Conservation (phyloP, 2,329 filamentous ascomycete species). For the Rutstroemia sp. region DNA sequence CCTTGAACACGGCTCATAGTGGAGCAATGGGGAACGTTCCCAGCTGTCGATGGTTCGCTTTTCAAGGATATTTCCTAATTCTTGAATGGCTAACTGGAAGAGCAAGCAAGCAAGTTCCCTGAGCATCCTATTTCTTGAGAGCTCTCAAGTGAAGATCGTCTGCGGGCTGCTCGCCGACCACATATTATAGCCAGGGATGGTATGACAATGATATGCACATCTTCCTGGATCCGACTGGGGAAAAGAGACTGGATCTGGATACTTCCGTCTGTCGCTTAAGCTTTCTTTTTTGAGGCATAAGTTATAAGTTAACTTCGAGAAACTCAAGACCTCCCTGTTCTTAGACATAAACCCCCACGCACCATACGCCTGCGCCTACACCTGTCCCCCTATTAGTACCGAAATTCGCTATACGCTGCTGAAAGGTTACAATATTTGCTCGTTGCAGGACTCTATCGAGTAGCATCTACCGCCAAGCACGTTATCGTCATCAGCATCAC, state of each 20-base stretch:
- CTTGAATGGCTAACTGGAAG: background rate
- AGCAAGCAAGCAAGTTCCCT: no score
- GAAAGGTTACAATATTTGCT: background rate
- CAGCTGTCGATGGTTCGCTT: background rate
- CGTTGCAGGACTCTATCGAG: no score
- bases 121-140: background rate
- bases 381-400: background rate
- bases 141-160: background rate
- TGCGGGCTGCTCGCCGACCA: constrained; percentile 4
- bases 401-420: background rate
- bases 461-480: no score
- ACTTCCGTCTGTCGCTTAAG: background rate
- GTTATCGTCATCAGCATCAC: no score
- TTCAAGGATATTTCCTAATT: background rate
- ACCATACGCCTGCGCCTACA: background rate
- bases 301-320: background rate
- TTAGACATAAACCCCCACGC: background rate
- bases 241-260: background rate
- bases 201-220: background rate
- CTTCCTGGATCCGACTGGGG: background rate
- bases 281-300: constrained; percentile 1
- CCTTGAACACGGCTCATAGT: background rate
- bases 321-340: background rate
- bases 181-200: constrained; percentile 1
- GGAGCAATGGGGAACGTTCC: background rate